These are phyloP conservation scores for Colletotrichum salicis DNA, from an alignment of 2,329 filamentous ascomycete genomes.

Conservation along the genomic window DNA sequence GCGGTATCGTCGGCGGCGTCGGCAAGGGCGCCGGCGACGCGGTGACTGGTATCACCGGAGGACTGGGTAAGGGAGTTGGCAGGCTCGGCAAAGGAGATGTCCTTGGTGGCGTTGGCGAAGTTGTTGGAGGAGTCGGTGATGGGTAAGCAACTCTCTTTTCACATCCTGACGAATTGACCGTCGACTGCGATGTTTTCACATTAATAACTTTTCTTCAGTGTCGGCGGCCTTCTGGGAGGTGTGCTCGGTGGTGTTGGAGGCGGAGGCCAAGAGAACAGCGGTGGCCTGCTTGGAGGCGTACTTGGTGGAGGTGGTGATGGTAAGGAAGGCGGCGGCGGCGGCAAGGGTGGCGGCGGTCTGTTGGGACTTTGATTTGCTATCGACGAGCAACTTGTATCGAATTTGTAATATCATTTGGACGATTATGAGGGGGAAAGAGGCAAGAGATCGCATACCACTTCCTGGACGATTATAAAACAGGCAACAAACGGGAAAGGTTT, in stretches of 20 bases:
- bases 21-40: constrained; percentile 29
- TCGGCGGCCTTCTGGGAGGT: constrained; percentile 25
- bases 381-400: not conserved
- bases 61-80: constrained; percentile 26
- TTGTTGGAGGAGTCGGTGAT: constrained; percentile 29
- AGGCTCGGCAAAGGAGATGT: constrained; percentile 25
- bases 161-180: not conserved
- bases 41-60: constrained; percentile 29
- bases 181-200: not conserved
- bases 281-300: constrained; percentile 16
- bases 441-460: not conserved
- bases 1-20: constrained; percentile 29
- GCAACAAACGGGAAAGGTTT: not conserved
- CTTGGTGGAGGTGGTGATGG: constrained; percentile 22
- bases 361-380: not conserved
- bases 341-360: constrained; percentile 1
- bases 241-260: constrained; percentile 25
- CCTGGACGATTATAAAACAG: not conserved
- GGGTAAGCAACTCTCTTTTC: constrained; percentile 3
- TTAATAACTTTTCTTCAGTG: not conserved
- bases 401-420: not conserved
- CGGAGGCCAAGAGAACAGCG: not conserved
- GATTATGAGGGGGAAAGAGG: not conserved
- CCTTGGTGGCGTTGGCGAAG: constrained; percentile 26
- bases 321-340: constrained; percentile 4